Base-by-base conservation (phyloP, 2,329 filamentous ascomycete species). In the Magnaporthiopsis rhizophila region DNA sequence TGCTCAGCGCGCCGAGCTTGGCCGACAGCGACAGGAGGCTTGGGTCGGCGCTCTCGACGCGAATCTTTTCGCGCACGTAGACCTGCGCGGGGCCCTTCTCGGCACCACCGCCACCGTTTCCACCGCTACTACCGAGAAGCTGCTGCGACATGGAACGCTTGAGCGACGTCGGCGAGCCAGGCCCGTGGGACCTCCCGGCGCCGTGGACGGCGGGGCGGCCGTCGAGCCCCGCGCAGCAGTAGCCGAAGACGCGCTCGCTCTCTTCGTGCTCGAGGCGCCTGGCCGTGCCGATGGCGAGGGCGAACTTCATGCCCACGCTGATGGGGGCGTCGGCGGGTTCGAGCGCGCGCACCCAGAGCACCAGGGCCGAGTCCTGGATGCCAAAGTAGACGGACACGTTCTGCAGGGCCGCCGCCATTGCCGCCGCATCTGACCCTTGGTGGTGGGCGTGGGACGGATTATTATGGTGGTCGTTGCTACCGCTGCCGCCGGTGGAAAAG, bases 11-110 rank as follows among this genome's bases (percentile, higher is more conserved):
- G 36, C 83, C 86, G 69, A 97, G 79, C 77, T 97, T 97, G 6
- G 92, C 89, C 74, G 91, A 89, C 45, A 95, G 81, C 50, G 90
- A 89, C 74, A 97, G 87, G 68, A 97, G 74, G 69, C 87, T 93
- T 1, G 94, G 94, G 74, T 98, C 93, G 64, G 92, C 91, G 71
- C 87, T 94, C 75, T 97, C 93, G 2, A 97, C 89, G 57, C 90
- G 83, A 5, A 97, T 85, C 78, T 97, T 97, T 74, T 97, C 94
- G 69, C 89, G 87, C 59, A 98, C 94, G 68, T 86, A 89, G 3
- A 97, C 92, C 66, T 95, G 87, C 6, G 9, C 24, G 18, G 62
- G 50, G 45, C 45, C 45, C 62, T 32, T 45, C 34, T 45, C 58
- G 53, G 26, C 62, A 36, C 58, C 58, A 6, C 30, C 32, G 24